Conservation (phyloP, 2,329 filamentous ascomycete genomes). For the Coniochaeta ligniaria region DNA sequence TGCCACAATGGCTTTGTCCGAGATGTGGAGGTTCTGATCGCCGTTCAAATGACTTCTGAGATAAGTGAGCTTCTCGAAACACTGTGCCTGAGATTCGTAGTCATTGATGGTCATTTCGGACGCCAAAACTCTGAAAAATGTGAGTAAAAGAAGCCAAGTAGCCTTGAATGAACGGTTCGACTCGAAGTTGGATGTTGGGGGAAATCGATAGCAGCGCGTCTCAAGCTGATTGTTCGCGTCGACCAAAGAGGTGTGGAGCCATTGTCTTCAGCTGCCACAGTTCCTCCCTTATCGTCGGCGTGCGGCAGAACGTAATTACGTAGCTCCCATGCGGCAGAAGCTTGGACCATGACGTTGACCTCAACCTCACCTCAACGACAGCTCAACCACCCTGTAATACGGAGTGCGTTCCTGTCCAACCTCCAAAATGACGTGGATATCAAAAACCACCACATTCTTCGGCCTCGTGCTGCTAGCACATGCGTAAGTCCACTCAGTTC, state of each 20-base stretch:
- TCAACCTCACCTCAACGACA: neutral
- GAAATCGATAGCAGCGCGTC: neutral
- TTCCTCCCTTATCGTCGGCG: too few relatives aligned
- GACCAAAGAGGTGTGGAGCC: neutral
- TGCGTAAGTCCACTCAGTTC: conserved; percentile 57
- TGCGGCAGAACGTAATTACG: neutral
- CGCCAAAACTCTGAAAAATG: too few relatives aligned
- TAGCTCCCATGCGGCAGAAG: neutral
- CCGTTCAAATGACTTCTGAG: neutral
- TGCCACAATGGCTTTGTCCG: neutral
- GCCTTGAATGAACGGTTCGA: neutral
- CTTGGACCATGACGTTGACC: neutral
- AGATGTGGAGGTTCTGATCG: neutral
- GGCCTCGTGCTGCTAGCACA: conserved; percentile 77
- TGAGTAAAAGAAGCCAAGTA: too few relatives aligned
- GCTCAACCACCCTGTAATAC: conserved; percentile 3
- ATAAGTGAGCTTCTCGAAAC: neutral
- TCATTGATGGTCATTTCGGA: neutral
- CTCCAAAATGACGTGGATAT: conserved; percentile 60
- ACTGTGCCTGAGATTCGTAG: neutral
- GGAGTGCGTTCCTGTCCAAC: conserved; percentile 17
- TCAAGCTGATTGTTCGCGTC: neutral
- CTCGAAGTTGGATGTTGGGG: neutral
- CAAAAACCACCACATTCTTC: conserved; percentile 62
- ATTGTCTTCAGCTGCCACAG: too few relatives aligned